These are phyloP conservation scores for Geosiphon pyriformis DNA, from an alignment of 192 early-diverging fungal species.

Conservation along the genomic window DNA sequence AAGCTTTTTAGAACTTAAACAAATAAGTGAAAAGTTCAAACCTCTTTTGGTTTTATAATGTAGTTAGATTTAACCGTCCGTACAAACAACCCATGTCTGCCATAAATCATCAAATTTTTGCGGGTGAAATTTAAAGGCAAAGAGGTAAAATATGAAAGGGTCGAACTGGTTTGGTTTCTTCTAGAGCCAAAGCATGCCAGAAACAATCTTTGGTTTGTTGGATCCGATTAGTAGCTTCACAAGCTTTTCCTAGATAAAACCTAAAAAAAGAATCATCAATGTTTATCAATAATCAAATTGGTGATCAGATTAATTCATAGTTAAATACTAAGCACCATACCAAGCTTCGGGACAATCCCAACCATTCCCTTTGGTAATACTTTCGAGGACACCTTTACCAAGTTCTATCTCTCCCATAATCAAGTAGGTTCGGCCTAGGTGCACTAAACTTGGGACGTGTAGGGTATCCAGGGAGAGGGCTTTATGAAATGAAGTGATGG, in stretches of 20 bases:
- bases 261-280: constrained; percentile 19
- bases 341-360: constrained; percentile 64
- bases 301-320: neutral
- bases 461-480: constrained; percentile 38
- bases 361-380: constrained; percentile 44
- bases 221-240: constrained; percentile 36
- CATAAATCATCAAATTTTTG: no score
- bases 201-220: constrained; percentile 51
- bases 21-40: no score
- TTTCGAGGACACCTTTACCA: constrained; percentile 49
- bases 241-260: constrained; percentile 46
- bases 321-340: constrained; percentile 23
- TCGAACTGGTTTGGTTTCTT: constrained; percentile 46
- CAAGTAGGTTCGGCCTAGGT: constrained; percentile 43
- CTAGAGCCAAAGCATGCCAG: constrained; percentile 55
- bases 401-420: constrained; percentile 40
- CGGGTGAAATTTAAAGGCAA: constrained; percentile 32
- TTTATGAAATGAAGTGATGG: constrained; percentile 46
- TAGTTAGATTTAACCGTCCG: no score
- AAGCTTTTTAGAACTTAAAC: no score
- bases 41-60: no score
- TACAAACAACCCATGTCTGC: no score
- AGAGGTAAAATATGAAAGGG: constrained; percentile 41
- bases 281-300: neutral
- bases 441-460: constrained; percentile 38